phyloP scores from a whole-genome alignment of 345 rosid genomes.

The Euphorbia pulcherrima region DNA sequence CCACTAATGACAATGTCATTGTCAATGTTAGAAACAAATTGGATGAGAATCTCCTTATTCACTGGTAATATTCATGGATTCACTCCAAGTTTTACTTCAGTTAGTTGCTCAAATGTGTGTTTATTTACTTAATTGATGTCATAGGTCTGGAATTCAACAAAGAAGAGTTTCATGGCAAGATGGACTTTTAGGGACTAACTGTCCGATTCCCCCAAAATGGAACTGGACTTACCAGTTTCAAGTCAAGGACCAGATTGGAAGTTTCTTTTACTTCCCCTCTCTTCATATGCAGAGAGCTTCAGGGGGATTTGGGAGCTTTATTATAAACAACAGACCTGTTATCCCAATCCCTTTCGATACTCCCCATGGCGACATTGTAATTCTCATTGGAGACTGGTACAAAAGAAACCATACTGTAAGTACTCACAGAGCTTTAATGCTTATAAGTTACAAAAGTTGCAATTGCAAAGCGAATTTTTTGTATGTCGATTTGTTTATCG shows the following conservation, averaged over 20 bases:
- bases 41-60: constrained; percentile 79
- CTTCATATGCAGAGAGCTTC: constrained; percentile 91
- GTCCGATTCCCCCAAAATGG: constrained; percentile 99
- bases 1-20: constrained; percentile 80
- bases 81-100: background rate
- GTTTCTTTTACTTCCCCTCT: constrained; percentile 98
- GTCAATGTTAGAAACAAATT: constrained; percentile 85
- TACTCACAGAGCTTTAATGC: constrained; percentile 8
- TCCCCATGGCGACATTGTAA: constrained; percentile 74
- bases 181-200: constrained; percentile 87
- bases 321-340: constrained; percentile 67
- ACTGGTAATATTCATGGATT: constrained; percentile 52
- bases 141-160: constrained; percentile 88
- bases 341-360: constrained; percentile 81
- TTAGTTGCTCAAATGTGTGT: background rate
- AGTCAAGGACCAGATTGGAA: constrained; percentile 96
- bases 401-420: constrained; percentile 89
- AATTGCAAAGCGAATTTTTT: background rate
- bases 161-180: constrained; percentile 99
- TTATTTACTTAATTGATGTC: constrained; percentile 1
- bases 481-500: constrained; percentile 6
- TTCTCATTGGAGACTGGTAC: constrained; percentile 94
- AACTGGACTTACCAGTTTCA: constrained; percentile 99
- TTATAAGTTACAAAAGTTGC: no score
- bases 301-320: constrained; percentile 85